Evolutionary conservation across 805 yeast genomes (phyloP).

Genomic region (Schwanniomyces sp.): DNA sequence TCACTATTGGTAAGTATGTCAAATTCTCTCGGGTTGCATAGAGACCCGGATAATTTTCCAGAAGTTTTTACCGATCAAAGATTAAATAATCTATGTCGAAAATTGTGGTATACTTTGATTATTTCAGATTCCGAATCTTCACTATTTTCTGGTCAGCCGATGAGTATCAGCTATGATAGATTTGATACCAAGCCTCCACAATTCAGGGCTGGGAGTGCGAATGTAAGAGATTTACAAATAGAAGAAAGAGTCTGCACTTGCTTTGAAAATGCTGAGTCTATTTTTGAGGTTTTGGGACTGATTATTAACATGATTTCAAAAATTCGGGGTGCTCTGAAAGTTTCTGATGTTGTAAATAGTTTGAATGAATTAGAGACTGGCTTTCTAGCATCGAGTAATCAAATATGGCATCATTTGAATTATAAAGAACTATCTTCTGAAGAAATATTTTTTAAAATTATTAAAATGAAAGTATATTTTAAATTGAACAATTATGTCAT

Average conservation of each 20-base stretch:
- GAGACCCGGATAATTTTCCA: constrained; percentile 59
- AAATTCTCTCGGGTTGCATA: constrained; percentile 61
- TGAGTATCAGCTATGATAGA: constrained; percentile 17
- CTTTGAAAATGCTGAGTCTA: constrained; percentile 10
- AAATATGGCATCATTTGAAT: constrained; percentile 1
- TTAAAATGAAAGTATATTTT: constrained; percentile 19
- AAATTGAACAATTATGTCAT: constrained; percentile 16
- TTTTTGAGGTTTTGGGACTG: constrained; percentile 8
- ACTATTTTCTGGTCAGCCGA: constrained; percentile 22
- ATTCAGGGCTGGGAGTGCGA: constrained; percentile 26
- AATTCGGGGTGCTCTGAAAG: constrained; percentile 13
- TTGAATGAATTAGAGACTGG: constrained; percentile 11
- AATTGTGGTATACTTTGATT: constrained; percentile 25
- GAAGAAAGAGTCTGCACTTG: constrained; percentile 27
- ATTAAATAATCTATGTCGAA: constrained; percentile 21
- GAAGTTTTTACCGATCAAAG: constrained; percentile 12
- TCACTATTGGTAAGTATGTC: constrained; percentile 68
- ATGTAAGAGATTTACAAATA: constrained; percentile 23
- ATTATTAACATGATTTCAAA: constrained; percentile 13
- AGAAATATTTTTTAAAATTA: constrained; percentile 2
- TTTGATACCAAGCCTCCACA: constrained; percentile 21
- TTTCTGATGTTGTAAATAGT: constrained; percentile 13
- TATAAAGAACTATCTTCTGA: not conserved
- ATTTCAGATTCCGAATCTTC: constrained; percentile 19
- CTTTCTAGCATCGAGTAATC: constrained; percentile 5